Conservation (phyloP, 1,139 yeast species). For the Yarrowia galli region DNA sequence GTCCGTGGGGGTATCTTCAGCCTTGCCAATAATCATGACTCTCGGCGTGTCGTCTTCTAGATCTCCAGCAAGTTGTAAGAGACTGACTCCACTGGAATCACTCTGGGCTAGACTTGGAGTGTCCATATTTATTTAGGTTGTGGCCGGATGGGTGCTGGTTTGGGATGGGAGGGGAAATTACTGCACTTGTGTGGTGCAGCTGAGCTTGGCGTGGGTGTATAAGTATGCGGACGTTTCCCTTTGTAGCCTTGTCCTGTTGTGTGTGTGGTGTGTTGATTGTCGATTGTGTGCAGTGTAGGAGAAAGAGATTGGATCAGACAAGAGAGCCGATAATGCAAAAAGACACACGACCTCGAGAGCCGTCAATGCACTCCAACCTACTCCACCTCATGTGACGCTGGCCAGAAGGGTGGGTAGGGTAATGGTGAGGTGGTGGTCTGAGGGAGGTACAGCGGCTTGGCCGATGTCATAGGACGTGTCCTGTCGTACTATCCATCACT, state of each 20-base stretch:
- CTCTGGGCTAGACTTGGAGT: constrained; percentile 4
- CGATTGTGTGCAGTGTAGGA: background rate
- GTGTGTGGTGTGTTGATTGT: background rate
- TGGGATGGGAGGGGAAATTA: constrained; percentile 5
- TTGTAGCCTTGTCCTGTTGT: background rate
- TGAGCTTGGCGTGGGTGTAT: too few species aligned
- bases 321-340: background rate
- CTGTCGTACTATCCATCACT: too few species aligned
- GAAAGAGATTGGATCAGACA: background rate
- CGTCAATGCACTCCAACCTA: constrained; percentile 27
- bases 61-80: background rate
- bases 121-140: constrained; percentile 25
- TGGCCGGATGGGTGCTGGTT: constrained; percentile 12
- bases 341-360: background rate
- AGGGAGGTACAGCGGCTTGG: too few species aligned
- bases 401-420: background rate
- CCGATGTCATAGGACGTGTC: too few species aligned
- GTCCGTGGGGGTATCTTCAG: background rate
- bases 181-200: too few species aligned
- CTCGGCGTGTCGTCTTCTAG: background rate
- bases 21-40: background rate
- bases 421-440: too few species aligned
- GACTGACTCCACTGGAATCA: constrained; percentile 13
- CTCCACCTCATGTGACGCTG: constrained; percentile 15
- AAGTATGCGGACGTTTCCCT: too few species aligned